Evolutionary conservation across 163 green algal genomes (phyloP), one percentile per base, ranked within the genome.

Genomic region (Chlorella variabilis): DNA sequence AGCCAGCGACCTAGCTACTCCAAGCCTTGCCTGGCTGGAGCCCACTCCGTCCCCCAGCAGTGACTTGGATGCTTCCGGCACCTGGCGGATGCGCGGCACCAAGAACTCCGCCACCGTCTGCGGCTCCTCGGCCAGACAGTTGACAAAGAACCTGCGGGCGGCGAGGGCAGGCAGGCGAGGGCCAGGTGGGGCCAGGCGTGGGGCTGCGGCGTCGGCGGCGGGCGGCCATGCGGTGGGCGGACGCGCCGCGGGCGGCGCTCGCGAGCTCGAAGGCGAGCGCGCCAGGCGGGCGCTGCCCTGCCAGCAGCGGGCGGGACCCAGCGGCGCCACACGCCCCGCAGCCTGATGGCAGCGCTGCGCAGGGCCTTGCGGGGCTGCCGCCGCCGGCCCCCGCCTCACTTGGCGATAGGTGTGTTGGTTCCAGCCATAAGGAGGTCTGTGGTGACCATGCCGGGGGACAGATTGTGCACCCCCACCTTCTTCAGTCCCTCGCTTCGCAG

Each of bases 71-170:
- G 42, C 45, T 45, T 83, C 63, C 20, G 86, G 82, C 38, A 95
- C 89, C 45, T 85, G 34, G 1, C 93, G 83, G 27, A 97, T 87
- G n/a, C 82, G 75, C 3, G 90, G 92, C 33, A 96, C 92, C 54
- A 96, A 58, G 42, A 82, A 80, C n/a, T 81, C 36, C 11, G 88
- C 88, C 33, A 90, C 79, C 1, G 75, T 84, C 51, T 88, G 82
- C 17, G 89, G 80, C 33, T 58, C n/a, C 87, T 90, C 92, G 75
- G 94, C 95, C 54, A 98, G 82, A 76, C 92, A 96, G 87, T 98
- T 98, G 89, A 98, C 97, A 84, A 98, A 98, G 82, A 97, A 98
- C 87, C 96, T 97, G 42, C 90, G 25, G 25, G 25, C 11, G 58
- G 58, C 17, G 25, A 8, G 25, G 25, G 7, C 17, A 66, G 27